phyloP scores from a whole-genome alignment of 352 stramenopile species.

The Globisporangium perplexum region DNA sequence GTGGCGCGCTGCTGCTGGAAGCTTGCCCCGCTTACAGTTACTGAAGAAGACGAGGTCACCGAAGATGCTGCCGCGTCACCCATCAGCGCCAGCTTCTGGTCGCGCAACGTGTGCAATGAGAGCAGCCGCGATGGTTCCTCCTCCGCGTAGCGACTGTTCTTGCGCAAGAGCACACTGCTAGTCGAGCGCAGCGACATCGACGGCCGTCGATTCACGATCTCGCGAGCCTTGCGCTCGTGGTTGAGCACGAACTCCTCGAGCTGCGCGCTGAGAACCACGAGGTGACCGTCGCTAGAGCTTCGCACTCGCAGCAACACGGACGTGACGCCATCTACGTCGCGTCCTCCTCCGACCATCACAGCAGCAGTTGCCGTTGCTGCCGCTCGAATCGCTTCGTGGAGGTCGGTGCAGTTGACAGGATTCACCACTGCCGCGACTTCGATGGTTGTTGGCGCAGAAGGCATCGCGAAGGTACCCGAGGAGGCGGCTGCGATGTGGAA shows the following conservation, averaged over 20 bases:
- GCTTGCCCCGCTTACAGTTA: neutral
- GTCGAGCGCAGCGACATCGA: neutral
- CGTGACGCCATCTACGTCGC: conserved; percentile 1
- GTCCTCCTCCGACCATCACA: neutral
- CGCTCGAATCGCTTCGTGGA: conserved; percentile 10
- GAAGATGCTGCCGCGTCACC: neutral
- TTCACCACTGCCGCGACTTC: conserved; percentile 4
- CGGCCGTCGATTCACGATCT: neutral
- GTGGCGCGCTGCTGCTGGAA: neutral
- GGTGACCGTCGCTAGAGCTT: conserved; percentile 8
- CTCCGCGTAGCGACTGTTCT: neutral
- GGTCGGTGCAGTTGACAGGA: conserved; percentile 7
- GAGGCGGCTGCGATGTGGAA: conserved; percentile 1
- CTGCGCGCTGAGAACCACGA: conserved; percentile 12
- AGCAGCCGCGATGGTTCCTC: neutral
- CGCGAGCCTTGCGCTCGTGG: conserved; percentile 7
- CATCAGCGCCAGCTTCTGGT: conserved; percentile 8
- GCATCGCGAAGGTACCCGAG: neutral
- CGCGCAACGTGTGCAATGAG: conserved; percentile 8
- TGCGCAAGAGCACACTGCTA: neutral
- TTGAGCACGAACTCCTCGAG: conserved; percentile 8
- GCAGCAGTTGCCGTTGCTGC: conserved; percentile 2
- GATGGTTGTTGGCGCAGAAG: neutral
- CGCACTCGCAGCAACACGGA: conserved; percentile 5
- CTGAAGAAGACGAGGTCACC: neutral